A percentile compares a stretch with the other conserved stretches of the same genome.
phyloP scores from a whole-genome alignment of 208 protist species.

The Leishmania guyanensis region DNA sequence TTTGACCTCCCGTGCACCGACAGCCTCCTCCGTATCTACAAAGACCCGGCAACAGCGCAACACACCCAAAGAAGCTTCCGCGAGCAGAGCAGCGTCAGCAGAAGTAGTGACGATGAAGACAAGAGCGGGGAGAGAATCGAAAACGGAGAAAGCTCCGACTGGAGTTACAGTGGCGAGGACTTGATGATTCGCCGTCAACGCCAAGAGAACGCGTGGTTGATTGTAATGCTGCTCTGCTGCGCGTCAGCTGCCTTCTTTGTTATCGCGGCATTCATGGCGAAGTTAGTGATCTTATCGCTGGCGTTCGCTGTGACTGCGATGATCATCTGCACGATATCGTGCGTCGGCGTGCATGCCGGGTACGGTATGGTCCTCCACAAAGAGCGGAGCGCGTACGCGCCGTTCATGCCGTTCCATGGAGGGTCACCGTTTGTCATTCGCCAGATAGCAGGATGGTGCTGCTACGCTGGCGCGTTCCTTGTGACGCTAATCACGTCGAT shows the following conservation, averaged over 20 bases:
- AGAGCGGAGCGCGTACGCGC: slow-evolving; percentile 37
- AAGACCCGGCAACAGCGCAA: slow-evolving; percentile 9
- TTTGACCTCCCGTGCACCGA: slow-evolving; percentile 41
- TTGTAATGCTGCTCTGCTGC: slow-evolving; percentile 69
- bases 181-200: slow-evolving; percentile 13
- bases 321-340: slow-evolving; percentile 61
- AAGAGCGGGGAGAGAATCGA: not conserved
- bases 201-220: slow-evolving; percentile 43
- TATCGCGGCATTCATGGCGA: slow-evolving; percentile 55
- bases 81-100: not conserved
- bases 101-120: slow-evolving; percentile 7
- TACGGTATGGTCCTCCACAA: slow-evolving; percentile 68
- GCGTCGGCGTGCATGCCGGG: slow-evolving; percentile 60
- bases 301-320: slow-evolving; percentile 56
- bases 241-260: slow-evolving; percentile 64
- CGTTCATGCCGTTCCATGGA: slow-evolving; percentile 83
- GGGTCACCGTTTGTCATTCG: slow-evolving; percentile 58
- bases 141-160: slow-evolving; percentile 10
- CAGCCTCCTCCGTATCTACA: slow-evolving; percentile 32
- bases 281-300: slow-evolving; percentile 43
- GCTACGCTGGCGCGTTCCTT: slow-evolving; percentile 52
- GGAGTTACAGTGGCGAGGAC: slow-evolving; percentile 5
- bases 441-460: slow-evolving; percentile 67
- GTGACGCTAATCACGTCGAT: slow-evolving; percentile 63
- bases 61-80: not conserved